Conservation (phyloP, 805 yeast species). For the Spathaspora hagerdaliae region DNA sequence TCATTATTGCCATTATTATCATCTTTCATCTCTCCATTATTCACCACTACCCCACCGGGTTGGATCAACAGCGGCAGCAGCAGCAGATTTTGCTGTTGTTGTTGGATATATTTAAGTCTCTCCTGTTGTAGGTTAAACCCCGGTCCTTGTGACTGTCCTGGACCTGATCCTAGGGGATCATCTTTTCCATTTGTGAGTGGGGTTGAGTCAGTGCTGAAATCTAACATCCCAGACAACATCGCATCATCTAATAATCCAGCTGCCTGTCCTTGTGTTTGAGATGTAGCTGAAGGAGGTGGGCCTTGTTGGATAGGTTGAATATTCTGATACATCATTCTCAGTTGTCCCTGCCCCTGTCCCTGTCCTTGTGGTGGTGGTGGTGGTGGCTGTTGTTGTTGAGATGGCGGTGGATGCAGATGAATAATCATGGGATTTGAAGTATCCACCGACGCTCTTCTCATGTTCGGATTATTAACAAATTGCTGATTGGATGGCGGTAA, state of each 20-base stretch:
- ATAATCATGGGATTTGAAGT: constrained; percentile 1
- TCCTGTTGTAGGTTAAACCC: constrained; percentile 14
- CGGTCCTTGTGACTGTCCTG: constrained; percentile 11
- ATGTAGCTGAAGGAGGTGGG: constrained; percentile 2
- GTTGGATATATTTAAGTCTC: constrained; percentile 13
- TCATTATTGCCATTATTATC: constrained; percentile 5
- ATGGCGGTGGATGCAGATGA: constrained; percentile 5
- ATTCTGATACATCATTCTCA: constrained; percentile 1
- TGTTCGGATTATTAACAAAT: not conserved
- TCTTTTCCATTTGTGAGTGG: not conserved
- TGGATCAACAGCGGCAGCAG: not conserved
- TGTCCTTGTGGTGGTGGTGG: not conserved
- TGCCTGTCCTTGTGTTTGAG: constrained; percentile 5
- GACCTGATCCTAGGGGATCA: not conserved
- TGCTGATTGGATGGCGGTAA: not conserved
- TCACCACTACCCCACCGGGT: not conserved
- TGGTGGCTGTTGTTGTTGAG: not conserved
- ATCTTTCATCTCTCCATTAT: constrained; percentile 4
- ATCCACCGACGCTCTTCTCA: constrained; percentile 4
- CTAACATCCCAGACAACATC: not conserved
- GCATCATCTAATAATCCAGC: constrained; percentile 4
- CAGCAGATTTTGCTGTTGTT: constrained; percentile 2
- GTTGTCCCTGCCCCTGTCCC: constrained; percentile 2
- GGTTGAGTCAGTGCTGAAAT: not conserved
- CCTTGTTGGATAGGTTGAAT: not conserved